Conservation (phyloP, 169 alveolate species). For the Amoebophrya sp. region DNA sequence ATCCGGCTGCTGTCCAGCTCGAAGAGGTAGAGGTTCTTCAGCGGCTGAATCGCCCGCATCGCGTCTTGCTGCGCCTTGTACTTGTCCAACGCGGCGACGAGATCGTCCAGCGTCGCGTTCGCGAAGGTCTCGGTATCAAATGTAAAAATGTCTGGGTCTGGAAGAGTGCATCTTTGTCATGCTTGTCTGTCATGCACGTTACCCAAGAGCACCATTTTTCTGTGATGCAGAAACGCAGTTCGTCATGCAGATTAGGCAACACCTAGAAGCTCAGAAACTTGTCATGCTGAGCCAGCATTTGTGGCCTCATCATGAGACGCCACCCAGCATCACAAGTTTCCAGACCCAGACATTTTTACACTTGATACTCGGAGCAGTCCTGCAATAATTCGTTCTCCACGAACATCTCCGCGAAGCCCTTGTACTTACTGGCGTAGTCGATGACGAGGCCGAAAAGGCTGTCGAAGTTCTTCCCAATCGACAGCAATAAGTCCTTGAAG, state of each 20-base stretch:
- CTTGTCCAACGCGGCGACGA: conserved; percentile 3
- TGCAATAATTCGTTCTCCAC: conserved; percentile 32
- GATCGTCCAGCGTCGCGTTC: conserved; percentile 43
- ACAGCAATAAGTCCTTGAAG: neutral
- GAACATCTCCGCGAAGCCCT: conserved; percentile 20
- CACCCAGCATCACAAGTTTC: too few species aligned
- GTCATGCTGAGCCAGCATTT: too few species aligned
- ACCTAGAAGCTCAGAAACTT: too few species aligned
- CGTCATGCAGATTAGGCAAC: too few species aligned
- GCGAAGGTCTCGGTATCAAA: conserved; percentile 43
- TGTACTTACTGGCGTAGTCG: neutral
- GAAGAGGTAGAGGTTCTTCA: neutral
- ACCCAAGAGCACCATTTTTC: too few species aligned
- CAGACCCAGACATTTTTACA: too few species aligned
- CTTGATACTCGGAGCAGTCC: too few species aligned
- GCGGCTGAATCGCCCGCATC: neutral
- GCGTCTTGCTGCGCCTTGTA: neutral
- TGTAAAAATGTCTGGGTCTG: too few species aligned
- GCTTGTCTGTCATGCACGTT: too few species aligned
- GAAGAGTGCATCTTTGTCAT: too few species aligned
- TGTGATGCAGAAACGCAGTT: too few species aligned
- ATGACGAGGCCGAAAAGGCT: neutral
- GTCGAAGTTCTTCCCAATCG: neutral
- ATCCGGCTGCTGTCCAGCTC: neutral
- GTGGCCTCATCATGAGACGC: too few species aligned